Conservation (phyloP, 495 filamentous ascomycete species). For the Penicillium paxilli region DNA sequence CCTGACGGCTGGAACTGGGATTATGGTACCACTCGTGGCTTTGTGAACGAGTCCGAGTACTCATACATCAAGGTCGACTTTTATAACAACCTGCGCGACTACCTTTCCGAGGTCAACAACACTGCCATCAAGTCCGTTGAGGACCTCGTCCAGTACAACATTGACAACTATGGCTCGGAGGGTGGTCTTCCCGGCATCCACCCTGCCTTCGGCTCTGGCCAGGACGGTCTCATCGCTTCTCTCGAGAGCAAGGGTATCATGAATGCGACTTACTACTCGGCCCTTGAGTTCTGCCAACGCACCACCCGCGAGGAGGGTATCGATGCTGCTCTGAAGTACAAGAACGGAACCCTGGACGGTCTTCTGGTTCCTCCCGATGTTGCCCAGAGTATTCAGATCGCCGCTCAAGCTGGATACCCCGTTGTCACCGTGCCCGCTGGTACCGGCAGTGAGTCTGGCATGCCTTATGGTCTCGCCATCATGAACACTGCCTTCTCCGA, state of each 20-base stretch:
- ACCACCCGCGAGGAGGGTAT: slow-evolving; percentile 64
- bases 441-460: slow-evolving; percentile 52
- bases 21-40: slow-evolving; percentile 61
- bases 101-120: slow-evolving; percentile 64
- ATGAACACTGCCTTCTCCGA: slow-evolving; percentile 68
- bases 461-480: slow-evolving; percentile 70
- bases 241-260: slow-evolving; percentile 58
- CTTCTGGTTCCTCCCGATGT: slow-evolving; percentile 69
- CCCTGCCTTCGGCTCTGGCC: slow-evolving; percentile 69
- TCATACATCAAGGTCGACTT: slow-evolving; percentile 73
- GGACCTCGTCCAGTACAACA: slow-evolving; percentile 70
- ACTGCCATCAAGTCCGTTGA: slow-evolving; percentile 63
- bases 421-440: slow-evolving; percentile 68
- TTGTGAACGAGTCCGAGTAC: slow-evolving; percentile 69
- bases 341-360: slow-evolving; percentile 51
- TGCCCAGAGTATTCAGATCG: slow-evolving; percentile 58
- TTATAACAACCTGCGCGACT: slow-evolving; percentile 69
- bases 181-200: slow-evolving; percentile 62
- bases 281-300: slow-evolving; percentile 58
- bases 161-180: slow-evolving; percentile 64
- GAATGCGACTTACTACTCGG: slow-evolving; percentile 66
- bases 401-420: slow-evolving; percentile 65
- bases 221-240: slow-evolving; percentile 66
- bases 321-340: slow-evolving; percentile 59
- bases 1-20: slow-evolving; percentile 74